These are phyloP conservation scores for Lasiodiplodia sp. DNA, from an alignment of 2,329 filamentous ascomycete species.

Conservation along the genomic window DNA sequence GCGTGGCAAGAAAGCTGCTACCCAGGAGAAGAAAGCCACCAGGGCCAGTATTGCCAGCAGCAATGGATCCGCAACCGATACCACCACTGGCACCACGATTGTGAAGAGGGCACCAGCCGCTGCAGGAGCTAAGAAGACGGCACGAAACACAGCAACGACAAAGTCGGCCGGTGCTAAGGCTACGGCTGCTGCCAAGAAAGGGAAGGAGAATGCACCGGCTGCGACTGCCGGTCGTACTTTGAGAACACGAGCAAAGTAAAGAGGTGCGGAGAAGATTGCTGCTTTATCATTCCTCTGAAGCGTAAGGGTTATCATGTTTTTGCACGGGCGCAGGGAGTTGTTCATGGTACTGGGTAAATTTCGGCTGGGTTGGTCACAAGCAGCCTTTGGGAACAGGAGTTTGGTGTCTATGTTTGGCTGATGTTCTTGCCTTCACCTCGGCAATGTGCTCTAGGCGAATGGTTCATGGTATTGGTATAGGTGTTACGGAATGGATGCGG, in stretches of 20 bases:
- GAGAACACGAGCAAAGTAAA: conserved; percentile 25
- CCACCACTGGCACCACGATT: conserved; percentile 68
- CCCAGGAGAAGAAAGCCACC: conserved; percentile 43
- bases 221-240: conserved; percentile 19
- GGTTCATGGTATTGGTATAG: background rate
- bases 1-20: conserved; percentile 57
- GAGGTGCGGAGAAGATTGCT: background rate
- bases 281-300: background rate
- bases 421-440: background rate
- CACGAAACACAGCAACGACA: conserved; percentile 19
- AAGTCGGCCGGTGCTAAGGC: conserved; percentile 21
- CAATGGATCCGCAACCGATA: conserved; percentile 67
- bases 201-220: conserved; percentile 24
- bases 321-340: background rate
- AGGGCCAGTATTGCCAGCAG: conserved; percentile 55
- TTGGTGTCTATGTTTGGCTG: background rate
- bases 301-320: conserved; percentile 12
- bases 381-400: background rate
- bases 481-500: background rate
- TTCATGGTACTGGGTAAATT: background rate
- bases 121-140: conserved; percentile 22
- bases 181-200: conserved; percentile 30
- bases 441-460: background rate
- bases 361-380: background rate
- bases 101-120: conserved; percentile 55